phyloP scores from a whole-genome alignment of 2,329 filamentous ascomycete species.

The Orbilia quercus region DNA sequence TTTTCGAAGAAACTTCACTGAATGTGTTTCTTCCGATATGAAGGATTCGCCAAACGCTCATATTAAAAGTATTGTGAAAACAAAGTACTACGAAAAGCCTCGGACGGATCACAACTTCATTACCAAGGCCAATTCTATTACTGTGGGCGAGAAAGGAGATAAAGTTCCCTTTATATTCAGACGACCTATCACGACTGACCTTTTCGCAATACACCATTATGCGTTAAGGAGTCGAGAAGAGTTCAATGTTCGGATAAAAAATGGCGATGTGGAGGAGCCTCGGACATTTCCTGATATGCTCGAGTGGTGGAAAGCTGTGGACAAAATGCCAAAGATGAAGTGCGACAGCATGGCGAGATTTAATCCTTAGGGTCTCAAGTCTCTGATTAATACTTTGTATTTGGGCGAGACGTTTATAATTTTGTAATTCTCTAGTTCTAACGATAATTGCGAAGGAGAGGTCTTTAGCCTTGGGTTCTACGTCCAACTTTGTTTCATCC shows the following conservation, averaged over 20 bases:
- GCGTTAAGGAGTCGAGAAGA: conserved; percentile 62
- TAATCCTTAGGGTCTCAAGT: conserved; percentile 20
- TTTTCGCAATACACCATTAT: conserved; percentile 62
- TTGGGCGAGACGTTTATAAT: no score
- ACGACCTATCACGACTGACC: conserved; percentile 60
- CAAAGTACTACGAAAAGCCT: conserved; percentile 57
- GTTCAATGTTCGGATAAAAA: conserved; percentile 56
- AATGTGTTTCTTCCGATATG: conserved; percentile 60
- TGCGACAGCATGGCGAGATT: conserved; percentile 52
- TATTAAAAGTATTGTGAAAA: conserved; percentile 62
- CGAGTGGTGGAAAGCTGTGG: conserved; percentile 44
- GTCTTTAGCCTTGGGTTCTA: no score
- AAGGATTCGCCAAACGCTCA: conserved; percentile 60
- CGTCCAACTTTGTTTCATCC: no score
- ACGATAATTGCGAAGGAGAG: no score
- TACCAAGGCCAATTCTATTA: conserved; percentile 38
- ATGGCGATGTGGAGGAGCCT: conserved; percentile 50
- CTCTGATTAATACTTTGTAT: no score
- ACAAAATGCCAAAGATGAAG: conserved; percentile 52
- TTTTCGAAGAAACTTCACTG: conserved; percentile 60
- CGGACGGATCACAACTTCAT: conserved; percentile 50
- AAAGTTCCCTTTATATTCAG: conserved; percentile 58
- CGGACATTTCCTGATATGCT: conserved; percentile 51
- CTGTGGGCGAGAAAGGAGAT: conserved; percentile 55
- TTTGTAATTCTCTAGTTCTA: no score